Evolutionary conservation across 768 basidiomycete genomes (phyloP).

Genomic region (Podaxis mareebaensis): DNA sequence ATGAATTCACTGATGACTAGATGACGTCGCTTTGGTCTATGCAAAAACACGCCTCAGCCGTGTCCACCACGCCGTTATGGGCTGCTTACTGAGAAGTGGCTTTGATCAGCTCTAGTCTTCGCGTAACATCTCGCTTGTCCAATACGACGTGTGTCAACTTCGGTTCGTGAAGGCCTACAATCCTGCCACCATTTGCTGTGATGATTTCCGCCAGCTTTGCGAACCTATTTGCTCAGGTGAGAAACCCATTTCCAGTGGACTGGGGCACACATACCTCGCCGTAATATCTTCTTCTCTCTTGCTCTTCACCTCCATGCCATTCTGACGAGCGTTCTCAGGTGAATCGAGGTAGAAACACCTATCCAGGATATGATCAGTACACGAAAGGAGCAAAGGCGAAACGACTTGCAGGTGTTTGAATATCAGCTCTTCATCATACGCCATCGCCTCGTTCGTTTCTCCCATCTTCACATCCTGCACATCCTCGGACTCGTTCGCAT

Average conservation of each 20-base stretch:
- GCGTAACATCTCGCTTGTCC: conserved; percentile 78
- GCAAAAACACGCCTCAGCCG: conserved; percentile 19
- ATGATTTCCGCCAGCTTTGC: conserved; percentile 51
- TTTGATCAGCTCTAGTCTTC: conserved; percentile 69
- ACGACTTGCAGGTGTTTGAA: conserved; percentile 78
- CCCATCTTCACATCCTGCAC: conserved; percentile 62
- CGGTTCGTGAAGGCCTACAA: conserved; percentile 69
- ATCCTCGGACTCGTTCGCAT: conserved; percentile 18
- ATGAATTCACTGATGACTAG: conserved; percentile 80
- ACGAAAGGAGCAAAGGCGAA: neutral
- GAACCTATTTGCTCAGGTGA: conserved; percentile 47
- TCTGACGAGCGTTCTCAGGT: conserved; percentile 64
- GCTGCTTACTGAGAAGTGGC: conserved; percentile 66
- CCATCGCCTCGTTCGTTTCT: conserved; percentile 63
- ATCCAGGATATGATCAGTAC: conserved; percentile 9
- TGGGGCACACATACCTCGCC: conserved; percentile 43
- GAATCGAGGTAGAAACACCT: conserved; percentile 92
- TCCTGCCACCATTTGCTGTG: conserved; percentile 66
- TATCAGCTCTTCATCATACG: conserved; percentile 77
- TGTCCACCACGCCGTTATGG: conserved; percentile 3
- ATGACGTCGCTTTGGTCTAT: conserved; percentile 78
- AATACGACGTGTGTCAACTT: conserved; percentile 86
- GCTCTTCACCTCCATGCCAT: conserved; percentile 60
- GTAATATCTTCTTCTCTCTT: conserved; percentile 54
- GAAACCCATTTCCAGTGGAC: neutral